These are phyloP conservation scores for Argentina anserina DNA, from an alignment of 306 rosid genomes.

Conservation along the genomic window DNA sequence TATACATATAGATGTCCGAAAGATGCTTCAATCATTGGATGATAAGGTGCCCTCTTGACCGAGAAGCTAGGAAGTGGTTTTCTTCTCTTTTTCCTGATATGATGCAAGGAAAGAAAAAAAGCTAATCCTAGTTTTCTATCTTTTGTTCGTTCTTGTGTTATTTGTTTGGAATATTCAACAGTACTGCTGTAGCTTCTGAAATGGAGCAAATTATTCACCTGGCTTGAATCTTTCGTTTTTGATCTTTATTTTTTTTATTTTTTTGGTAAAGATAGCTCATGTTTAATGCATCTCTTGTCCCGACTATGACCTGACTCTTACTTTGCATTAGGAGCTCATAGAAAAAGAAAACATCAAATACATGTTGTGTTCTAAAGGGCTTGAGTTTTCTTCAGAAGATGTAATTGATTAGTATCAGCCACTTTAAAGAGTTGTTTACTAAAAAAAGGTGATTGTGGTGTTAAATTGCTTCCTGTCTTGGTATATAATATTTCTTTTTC, in stretches of 20 bases:
- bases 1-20: not conserved
- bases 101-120: not conserved
- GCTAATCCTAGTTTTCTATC: not conserved
- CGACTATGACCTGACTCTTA: not conserved
- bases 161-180: not conserved
- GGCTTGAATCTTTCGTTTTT: not conserved
- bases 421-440: not conserved
- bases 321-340: not conserved
- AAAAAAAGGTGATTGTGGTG: not conserved
- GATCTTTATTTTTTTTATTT: not conserved
- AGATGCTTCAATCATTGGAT: not conserved
- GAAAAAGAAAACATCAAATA: not conserved
- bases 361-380: not conserved
- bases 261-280: not conserved
- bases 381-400: not conserved
- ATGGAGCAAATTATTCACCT: not conserved
- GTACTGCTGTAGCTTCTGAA: not conserved
- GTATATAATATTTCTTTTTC: not conserved
- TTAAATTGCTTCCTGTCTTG: conserved; percentile 2
- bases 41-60: not conserved
- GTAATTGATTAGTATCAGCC: not conserved
- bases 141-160: not conserved
- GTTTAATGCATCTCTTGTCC: not conserved
- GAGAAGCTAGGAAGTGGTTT: too few species aligned
- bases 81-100: not conserved